phyloP scores from a whole-genome alignment of 805 yeast species.

The Saccharomycopsis sp. region DNA sequence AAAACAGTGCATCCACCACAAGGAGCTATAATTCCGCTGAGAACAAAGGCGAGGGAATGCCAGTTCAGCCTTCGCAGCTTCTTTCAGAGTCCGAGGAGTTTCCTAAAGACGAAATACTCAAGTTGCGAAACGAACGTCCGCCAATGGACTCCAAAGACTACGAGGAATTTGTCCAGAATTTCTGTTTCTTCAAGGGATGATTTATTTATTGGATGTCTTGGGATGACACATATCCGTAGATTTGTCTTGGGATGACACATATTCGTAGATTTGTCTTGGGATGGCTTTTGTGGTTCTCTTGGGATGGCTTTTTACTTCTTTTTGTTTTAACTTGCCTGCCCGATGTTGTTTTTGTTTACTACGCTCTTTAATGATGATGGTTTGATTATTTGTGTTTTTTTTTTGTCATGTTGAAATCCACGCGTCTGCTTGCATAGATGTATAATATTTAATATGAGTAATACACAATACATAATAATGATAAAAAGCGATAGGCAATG shows the following conservation, averaged over 20 bases:
- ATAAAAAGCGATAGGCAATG: neutral
- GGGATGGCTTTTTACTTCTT: neutral
- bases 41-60: neutral
- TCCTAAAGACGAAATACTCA: conserved; percentile 11
- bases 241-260: neutral
- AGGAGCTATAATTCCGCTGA: neutral
- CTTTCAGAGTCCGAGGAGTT: neutral
- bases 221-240: neutral
- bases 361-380: neutral
- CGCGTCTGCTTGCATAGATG: neutral
- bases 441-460: too few species aligned
- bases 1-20: neutral
- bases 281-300: neutral
- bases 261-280: neutral
- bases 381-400: too few species aligned
- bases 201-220: neutral
- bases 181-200: conserved; percentile 48
- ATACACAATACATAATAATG: neutral
- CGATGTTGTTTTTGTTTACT: neutral
- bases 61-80: neutral
- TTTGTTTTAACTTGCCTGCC: neutral
- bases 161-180: conserved; percentile 49
- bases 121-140: conserved; percentile 25
- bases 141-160: conserved; percentile 45
- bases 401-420: neutral